phyloP scores from a whole-genome alignment of 2,329 filamentous ascomycete species.

The Malbranchea zuffiana region DNA sequence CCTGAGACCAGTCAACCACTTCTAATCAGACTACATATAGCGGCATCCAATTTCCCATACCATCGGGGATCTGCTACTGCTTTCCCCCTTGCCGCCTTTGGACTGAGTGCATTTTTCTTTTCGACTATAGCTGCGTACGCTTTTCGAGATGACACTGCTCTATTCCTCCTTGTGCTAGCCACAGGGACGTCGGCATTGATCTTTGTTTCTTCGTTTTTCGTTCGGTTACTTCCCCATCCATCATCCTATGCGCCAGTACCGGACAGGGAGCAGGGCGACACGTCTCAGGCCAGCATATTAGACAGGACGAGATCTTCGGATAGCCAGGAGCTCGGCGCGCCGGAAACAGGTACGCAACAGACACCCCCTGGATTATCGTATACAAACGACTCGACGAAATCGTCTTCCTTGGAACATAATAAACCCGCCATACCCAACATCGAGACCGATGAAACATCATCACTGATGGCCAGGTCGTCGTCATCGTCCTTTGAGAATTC shows the following conservation, averaged over 20 bases:
- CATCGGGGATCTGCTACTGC: conserved; percentile 89
- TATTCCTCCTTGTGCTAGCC: conserved; percentile 69
- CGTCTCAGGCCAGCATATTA: conserved; percentile 23
- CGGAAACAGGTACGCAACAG: conserved; percentile 30
- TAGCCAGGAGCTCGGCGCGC: conserved; percentile 19
- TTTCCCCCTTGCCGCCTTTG: conserved; percentile 85
- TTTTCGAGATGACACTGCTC: conserved; percentile 72
- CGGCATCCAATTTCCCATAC: conserved; percentile 81
- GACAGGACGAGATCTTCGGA: conserved; percentile 25
- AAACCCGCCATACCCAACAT: conserved; percentile 18
- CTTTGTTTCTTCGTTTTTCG: conserved; percentile 70
- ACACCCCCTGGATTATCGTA: conserved; percentile 22
- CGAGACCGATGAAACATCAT: conserved; percentile 63
- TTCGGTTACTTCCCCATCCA: conserved; percentile 58
- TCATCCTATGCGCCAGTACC: conserved; percentile 36
- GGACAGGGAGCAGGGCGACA: conserved; percentile 24
- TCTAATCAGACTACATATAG: conserved; percentile 29
- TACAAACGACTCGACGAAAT: conserved; percentile 17
- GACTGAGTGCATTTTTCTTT: conserved; percentile 93
- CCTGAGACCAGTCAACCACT: background rate
- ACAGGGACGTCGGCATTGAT: conserved; percentile 67
- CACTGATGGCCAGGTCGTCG: conserved; percentile 58
- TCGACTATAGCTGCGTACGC: conserved; percentile 64
- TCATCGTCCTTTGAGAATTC: conserved; percentile 42
- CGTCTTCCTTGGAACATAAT: conserved; percentile 24